Base-by-base conservation (phyloP, 1,139 yeast species). In the Geotrichum klebahnii region DNA sequence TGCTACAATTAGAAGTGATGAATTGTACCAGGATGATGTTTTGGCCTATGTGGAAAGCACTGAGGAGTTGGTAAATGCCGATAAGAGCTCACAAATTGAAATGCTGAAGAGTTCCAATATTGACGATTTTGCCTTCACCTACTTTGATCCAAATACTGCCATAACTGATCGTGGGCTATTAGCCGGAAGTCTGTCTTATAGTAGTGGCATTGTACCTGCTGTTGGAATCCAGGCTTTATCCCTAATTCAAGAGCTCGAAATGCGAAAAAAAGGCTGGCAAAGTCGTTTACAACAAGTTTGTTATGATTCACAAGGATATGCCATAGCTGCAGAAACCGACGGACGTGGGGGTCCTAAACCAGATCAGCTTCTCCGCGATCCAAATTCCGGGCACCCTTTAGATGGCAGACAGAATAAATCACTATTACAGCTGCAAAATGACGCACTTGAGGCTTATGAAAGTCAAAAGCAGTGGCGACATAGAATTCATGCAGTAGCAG, bases 171-270 rank as follows among this genome's bases (percentile, higher is more conserved):
- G 52, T 3, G 54, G 54, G 1, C 42, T 52, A 3, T 36, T 49
- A 32, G 49, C 51, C 23, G 53, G 56, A 37, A 26, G 50, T 37
- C 24, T 52, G 46, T 22, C 48, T 3, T 58, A 56, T 36, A 43
- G 50, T 32, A 44, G 46, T 19, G 53, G 53, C 3, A 41, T 57
- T 17, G 40, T 43, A 3, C 57, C 60, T 19, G 45, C 51, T 12
- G 56, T 53, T 8, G 56, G 55, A 2, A 58, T 58, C 3, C 59
- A 60, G 40, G 64, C 66, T 0, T 59, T 61, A 14, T 63, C 69
- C 5, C 58, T 68, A 16, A 64, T 68, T 43, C 72, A 68, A 52
- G 72, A 68, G 53, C 53, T 68, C 36, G 72, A 67, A 53, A 57
- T 67, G 50, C 64, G 72, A 29, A 67, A 67, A 50, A 64, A 66